These are phyloP conservation scores for Zymoseptoria ardabiliae DNA, from an alignment of 2,329 filamentous ascomycete genomes.

Conservation along the genomic window DNA sequence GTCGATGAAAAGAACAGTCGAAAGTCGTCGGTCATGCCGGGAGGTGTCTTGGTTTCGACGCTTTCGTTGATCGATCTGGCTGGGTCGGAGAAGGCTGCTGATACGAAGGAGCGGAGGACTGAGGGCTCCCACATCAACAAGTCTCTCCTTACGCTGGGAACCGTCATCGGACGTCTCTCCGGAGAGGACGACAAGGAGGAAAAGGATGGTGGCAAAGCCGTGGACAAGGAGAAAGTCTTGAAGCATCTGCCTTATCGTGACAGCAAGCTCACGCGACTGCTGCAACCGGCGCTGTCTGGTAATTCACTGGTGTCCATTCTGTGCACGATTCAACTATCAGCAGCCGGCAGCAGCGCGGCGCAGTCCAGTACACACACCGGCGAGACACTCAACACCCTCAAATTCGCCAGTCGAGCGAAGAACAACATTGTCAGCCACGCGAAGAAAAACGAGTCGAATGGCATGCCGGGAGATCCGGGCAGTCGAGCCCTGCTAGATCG, in stretches of 20 bases:
- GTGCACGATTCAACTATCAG: conserved; percentile 89
- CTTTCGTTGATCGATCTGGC: conserved; percentile 93
- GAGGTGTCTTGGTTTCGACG: conserved; percentile 90
- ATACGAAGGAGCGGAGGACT: conserved; percentile 85
- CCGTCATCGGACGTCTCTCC: conserved; percentile 88
- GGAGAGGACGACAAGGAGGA: conserved; percentile 86
- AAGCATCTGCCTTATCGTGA: conserved; percentile 95
- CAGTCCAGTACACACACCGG: conserved; percentile 66
- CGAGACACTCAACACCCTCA: conserved; percentile 91
- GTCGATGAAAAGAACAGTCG: conserved; percentile 52
- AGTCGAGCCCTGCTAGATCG: conserved; percentile 83
- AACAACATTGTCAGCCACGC: conserved; percentile 97
- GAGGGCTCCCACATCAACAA: conserved; percentile 99
- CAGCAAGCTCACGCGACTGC: conserved; percentile 87
- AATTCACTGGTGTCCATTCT: conserved; percentile 94
- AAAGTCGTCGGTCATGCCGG: conserved; percentile 60
- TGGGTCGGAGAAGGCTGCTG: conserved; percentile 90
- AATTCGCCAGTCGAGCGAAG: conserved; percentile 92
- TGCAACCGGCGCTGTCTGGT: conserved; percentile 87
- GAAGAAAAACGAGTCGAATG: conserved; percentile 82
- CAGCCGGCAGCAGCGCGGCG: conserved; percentile 59
- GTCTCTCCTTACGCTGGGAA: conserved; percentile 87
- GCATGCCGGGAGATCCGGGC: conserved; percentile 69
- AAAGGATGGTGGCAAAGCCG: conserved; percentile 37
- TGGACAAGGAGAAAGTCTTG: conserved; percentile 58